A percentile compares a stretch with the other conserved stretches of the same genome.
Conservation (phyloP, 2,329 filamentous ascomycete species). For the Fusarium transvaalense region DNA sequence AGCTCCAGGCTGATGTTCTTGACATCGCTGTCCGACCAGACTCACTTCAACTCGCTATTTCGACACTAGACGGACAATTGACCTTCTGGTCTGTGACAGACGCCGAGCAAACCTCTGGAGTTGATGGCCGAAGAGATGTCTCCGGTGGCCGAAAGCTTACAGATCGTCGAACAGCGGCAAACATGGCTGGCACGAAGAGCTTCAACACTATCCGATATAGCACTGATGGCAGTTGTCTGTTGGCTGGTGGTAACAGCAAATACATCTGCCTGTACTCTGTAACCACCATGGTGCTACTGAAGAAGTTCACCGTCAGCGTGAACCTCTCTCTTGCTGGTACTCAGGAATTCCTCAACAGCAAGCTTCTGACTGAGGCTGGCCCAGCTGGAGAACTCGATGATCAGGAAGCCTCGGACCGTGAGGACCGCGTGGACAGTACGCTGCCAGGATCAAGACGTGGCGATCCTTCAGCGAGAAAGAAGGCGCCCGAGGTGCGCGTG, state of each 20-base stretch:
- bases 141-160: conserved; percentile 91
- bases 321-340: conserved; percentile 97
- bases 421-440: conserved; percentile 82
- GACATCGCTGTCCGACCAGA: conserved; percentile 90
- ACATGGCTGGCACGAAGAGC: conserved; percentile 88
- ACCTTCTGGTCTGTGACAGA: conserved; percentile 95
- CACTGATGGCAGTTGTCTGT: conserved; percentile 88
- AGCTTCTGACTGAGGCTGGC: conserved; percentile 89
- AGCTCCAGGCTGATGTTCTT: conserved; percentile 91
- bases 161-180: conserved; percentile 91
- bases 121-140: conserved; percentile 92
- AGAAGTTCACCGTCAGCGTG: conserved; percentile 95
- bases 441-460: conserved; percentile 89
- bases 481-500: conserved; percentile 85
- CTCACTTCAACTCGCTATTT: conserved; percentile 89
- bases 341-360: conserved; percentile 96
- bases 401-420: conserved; percentile 87
- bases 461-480: conserved; percentile 83
- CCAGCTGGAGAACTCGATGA: conserved; percentile 87
- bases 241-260: conserved; percentile 96
- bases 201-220: conserved; percentile 92
- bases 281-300: conserved; percentile 87
- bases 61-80: conserved; percentile 91
- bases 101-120: conserved; percentile 83
- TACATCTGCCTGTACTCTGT: conserved; percentile 99